A percentile compares a stretch with the other conserved stretches of the same genome.
Conservation (phyloP, 1,284 basidiomycete genomes). For the Ustilago loliicola region DNA sequence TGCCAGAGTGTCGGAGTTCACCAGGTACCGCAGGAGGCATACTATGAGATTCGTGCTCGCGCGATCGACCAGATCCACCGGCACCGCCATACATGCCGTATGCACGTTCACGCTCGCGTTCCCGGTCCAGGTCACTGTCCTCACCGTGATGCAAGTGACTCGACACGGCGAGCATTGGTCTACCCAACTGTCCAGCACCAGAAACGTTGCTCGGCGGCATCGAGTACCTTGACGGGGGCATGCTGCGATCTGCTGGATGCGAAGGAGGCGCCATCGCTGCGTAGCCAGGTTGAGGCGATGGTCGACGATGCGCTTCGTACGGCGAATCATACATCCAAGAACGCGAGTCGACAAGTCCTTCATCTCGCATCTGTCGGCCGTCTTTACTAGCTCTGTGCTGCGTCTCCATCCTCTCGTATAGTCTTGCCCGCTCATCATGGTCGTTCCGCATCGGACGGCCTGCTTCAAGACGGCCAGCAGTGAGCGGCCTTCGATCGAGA, state of each 20-base stretch:
- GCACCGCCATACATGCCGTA: slow-evolving; percentile 30
- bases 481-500: slow-evolving; percentile 27
- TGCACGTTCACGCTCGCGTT: slow-evolving; percentile 27
- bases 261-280: slow-evolving; percentile 45
- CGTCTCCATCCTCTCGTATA: slow-evolving; percentile 27
- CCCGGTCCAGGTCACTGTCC: slow-evolving; percentile 25
- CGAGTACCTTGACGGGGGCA: slow-evolving; percentile 39
- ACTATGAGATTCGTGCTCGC: slow-evolving; percentile 41
- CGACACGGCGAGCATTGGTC: slow-evolving; percentile 25
- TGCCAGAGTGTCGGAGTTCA: slow-evolving; percentile 26
- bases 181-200: slow-evolving; percentile 22
- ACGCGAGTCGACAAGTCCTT: slow-evolving; percentile 22
- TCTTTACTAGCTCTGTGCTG: slow-evolving; percentile 24
- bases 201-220: slow-evolving; percentile 32
- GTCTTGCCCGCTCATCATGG: slow-evolving; percentile 15
- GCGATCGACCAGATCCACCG: slow-evolving; percentile 18
- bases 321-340: slow-evolving; percentile 42
- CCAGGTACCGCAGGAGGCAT: slow-evolving; percentile 30
- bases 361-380: slow-evolving; percentile 21
- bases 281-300: slow-evolving; percentile 31
- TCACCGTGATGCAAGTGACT: slow-evolving; percentile 26
- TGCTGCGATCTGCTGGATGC: slow-evolving; percentile 35
- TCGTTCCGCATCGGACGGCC: slow-evolving; percentile 18
- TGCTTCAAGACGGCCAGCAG: slow-evolving; percentile 26
- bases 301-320: slow-evolving; percentile 37